Conservation (phyloP, 1,284 basidiomycete genomes). For the Coniferiporia sulphurascens region DNA sequence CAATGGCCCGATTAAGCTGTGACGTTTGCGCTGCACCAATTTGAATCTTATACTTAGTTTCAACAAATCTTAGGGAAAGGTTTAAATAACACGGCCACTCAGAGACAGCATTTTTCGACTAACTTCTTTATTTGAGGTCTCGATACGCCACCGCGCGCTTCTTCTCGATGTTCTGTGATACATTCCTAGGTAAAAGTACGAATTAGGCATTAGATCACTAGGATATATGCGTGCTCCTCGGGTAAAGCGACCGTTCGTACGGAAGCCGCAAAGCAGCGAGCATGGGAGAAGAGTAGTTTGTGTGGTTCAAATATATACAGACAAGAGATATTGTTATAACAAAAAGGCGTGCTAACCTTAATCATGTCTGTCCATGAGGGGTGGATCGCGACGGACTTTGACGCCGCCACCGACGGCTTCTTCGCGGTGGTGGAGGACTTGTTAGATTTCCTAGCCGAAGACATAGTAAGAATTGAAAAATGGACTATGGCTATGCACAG, state of each 20-base stretch:
- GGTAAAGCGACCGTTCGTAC: background rate
- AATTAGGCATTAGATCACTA: background rate
- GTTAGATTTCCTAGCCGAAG: conserved; percentile 30
- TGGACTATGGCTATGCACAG: background rate
- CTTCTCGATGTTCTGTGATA: conserved; percentile 61
- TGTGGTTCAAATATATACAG: too few relatives aligned
- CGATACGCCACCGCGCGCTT: conserved; percentile 64
- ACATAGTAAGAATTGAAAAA: background rate
- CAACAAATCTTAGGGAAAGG: conserved; percentile 53
- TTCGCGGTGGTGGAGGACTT: conserved; percentile 28
- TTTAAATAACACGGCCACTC: conserved; percentile 19
- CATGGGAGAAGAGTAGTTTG: too few relatives aligned
- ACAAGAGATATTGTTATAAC: too few relatives aligned
- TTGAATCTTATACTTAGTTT: conserved; percentile 58
- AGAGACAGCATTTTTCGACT: conserved; percentile 25
- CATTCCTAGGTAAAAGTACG: conserved; percentile 42
- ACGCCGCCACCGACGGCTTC: conserved; percentile 31
- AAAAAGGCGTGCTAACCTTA: conserved; percentile 35
- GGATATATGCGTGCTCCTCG: background rate
- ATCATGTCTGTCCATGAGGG: conserved; percentile 52
- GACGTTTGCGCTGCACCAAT: conserved; percentile 54
- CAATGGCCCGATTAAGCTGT: conserved; percentile 70
- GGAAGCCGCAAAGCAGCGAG: background rate
- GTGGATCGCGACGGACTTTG: conserved; percentile 31
- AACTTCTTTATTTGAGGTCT: conserved; percentile 77